Base-by-base conservation (phyloP, 805 yeast species). In the Yarrowia sp. region DNA sequence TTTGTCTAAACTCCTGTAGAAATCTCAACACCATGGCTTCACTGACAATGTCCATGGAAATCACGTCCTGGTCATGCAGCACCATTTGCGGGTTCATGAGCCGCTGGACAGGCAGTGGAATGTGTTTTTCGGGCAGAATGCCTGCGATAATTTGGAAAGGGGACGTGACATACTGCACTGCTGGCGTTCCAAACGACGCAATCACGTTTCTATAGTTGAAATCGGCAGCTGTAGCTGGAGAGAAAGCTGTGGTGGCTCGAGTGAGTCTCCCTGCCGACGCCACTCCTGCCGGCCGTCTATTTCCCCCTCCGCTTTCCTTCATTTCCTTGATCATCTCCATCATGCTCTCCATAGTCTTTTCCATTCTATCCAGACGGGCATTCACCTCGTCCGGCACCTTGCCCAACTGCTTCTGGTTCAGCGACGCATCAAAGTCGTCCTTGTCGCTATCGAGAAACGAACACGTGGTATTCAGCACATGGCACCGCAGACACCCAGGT, bases 401-500 rank as follows among this genome's bases (percentile, higher is more conserved):
- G 63, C 68, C 19, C 8, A 69, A 47, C 46, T 67, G 68, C 44
- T 71, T 52, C 9, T 69, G 69, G 53, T 33, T 19, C 61, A 34
- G 24, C 34, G 39, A 12, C 38, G 17, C 66, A 17, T 33, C 39
- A 46, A 39, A 69, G 67, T 44, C 69, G 53, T 33, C 70, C 68
- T 33, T 70, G 52, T 47, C 70, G 65, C 10, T 66, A 44, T 72
- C 73, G n/a, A 68, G 83, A 71, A 87, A 84, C 9, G 87, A 84
- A 72, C 92, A 88, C 24, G 74, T 76, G 38, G 80, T 76, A 7
- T 81, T 83, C 44, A 87, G 76, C 6, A 87, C 85, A 1, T 80
- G 76, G 73, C 92, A 88, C 24, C 91, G 76, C 20, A 87, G 76
- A 76, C 92, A 88, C 2, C 85, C 79, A 9, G 78, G 75, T 17